A percentile compares a stretch with the other conserved stretches of the same genome.
Conservation (phyloP, 257 asterid species). For the Coffea eugenioides region DNA sequence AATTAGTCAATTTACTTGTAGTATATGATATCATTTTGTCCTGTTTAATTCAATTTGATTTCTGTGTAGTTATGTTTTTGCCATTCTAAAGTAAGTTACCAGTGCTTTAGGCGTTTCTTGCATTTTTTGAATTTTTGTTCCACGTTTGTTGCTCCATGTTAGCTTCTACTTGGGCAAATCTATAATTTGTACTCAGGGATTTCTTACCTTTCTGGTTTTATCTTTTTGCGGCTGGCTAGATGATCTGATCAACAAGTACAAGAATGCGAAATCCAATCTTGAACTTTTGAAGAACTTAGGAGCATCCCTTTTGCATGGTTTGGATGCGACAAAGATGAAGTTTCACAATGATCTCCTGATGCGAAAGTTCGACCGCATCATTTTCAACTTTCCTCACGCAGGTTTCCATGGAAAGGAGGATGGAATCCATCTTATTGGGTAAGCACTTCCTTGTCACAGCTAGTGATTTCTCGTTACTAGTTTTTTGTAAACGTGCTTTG, state of each 20-base stretch:
- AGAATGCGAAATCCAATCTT: conserved; percentile 42
- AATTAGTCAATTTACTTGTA: background rate
- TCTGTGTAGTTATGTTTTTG: too few relatives aligned
- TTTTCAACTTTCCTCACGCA: conserved; percentile 77
- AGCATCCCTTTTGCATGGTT: conserved; percentile 43
- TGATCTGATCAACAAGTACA: conserved; percentile 45
- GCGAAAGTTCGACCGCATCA: conserved; percentile 50
- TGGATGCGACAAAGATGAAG: conserved; percentile 55
- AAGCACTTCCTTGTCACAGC: conserved; percentile 2
- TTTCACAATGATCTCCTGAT: conserved; percentile 20
- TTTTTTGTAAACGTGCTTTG: background rate
- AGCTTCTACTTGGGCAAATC: background rate
- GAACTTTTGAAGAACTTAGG: conserved; percentile 33
- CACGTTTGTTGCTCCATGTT: background rate
- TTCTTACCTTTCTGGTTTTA: background rate
- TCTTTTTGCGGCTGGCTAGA: conserved; percentile 24
- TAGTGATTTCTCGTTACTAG: background rate
- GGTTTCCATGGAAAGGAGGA: conserved; percentile 57
- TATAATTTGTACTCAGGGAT: background rate
- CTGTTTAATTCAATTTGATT: background rate
- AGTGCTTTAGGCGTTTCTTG: background rate
- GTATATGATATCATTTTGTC: background rate
- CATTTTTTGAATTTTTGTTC: too few relatives aligned
- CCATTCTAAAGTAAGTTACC: too few relatives aligned
- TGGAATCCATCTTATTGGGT: conserved; percentile 24